phyloP scores from a whole-genome alignment of 1,284 basidiomycete genomes.

The Phenoliferia sp. region DNA sequence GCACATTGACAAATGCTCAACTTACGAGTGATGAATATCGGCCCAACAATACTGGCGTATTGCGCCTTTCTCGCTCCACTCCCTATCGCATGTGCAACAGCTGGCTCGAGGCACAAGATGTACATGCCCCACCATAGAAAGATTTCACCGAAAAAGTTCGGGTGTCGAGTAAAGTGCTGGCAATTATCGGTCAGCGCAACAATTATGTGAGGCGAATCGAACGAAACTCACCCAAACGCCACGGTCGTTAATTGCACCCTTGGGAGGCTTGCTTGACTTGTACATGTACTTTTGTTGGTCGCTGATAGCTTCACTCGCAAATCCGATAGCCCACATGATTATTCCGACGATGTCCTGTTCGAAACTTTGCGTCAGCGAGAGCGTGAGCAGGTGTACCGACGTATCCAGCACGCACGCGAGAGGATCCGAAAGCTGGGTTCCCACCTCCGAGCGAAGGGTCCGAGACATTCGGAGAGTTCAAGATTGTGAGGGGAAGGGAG shows the following conservation, averaged over 20 bases:
- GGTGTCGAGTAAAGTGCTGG: constrained; percentile 47
- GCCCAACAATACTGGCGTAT: constrained; percentile 58
- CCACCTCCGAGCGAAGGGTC: constrained; percentile 48
- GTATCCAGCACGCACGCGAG: constrained; percentile 31
- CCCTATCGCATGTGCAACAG: constrained; percentile 50
- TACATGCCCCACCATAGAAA: constrained; percentile 70
- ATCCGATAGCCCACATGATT: constrained; percentile 61
- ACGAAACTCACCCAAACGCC: constrained; percentile 15
- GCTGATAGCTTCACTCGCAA: constrained; percentile 56
- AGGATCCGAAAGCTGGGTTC: constrained; percentile 56
- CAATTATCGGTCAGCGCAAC: not conserved
- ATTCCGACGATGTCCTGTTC: constrained; percentile 63
- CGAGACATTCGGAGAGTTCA: constrained; percentile 64
- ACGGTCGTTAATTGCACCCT: constrained; percentile 50
- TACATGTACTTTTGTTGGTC: constrained; percentile 63
- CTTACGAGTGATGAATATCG: constrained; percentile 60
- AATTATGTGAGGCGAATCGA: not conserved
- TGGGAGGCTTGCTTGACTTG: constrained; percentile 54
- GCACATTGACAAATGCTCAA: constrained; percentile 1
- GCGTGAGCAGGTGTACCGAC: not conserved
- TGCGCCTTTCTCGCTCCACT: constrained; percentile 52
- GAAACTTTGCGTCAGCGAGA: no score
- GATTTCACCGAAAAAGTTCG: constrained; percentile 72
- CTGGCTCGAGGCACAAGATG: constrained; percentile 54
- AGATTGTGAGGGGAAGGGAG: constrained; percentile 57